Conservation (phyloP, 768 basidiomycete species). For the Termitomyces sp. region DNA sequence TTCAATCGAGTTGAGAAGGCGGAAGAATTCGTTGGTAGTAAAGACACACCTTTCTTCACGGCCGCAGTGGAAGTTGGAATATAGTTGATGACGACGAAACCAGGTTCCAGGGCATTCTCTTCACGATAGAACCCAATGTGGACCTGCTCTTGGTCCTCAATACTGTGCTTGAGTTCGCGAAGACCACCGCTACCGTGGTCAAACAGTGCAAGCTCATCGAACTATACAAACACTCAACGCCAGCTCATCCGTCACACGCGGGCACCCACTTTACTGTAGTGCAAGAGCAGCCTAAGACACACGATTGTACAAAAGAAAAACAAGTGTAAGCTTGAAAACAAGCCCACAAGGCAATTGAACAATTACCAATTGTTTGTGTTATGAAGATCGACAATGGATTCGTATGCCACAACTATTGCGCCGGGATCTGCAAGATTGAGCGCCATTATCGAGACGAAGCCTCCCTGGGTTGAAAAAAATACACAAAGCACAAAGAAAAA, state of each 20-base stretch:
- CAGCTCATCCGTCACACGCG: not conserved
- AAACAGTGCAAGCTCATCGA: conserved; percentile 33
- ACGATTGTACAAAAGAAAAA: not conserved
- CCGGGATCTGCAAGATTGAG: conserved; percentile 17
- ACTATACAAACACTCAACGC: conserved; percentile 18
- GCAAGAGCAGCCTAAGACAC: conserved; percentile 14
- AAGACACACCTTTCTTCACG: conserved; percentile 25
- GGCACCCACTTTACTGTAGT: conserved; percentile 17
- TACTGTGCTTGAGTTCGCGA: conserved; percentile 38
- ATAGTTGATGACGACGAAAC: conserved; percentile 39
- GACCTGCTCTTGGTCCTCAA: conserved; percentile 31
- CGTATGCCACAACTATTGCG: conserved; percentile 13
- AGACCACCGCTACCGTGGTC: conserved; percentile 37
- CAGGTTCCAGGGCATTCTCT: conserved; percentile 28
- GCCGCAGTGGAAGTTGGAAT: conserved; percentile 37
- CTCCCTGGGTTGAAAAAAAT: not conserved
- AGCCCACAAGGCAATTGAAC: not conserved
- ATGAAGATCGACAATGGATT: conserved; percentile 13
- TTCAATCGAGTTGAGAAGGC: not conserved
- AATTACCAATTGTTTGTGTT: conserved; percentile 15
- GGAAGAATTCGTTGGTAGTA: not conserved
- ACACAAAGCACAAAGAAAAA: not conserved
- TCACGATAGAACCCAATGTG: conserved; percentile 44
- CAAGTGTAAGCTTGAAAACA: not conserved
- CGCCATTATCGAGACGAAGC: conserved; percentile 9